Base-by-base conservation (phyloP, 768 basidiomycete species). In the Lactarius hatsudake region DNA sequence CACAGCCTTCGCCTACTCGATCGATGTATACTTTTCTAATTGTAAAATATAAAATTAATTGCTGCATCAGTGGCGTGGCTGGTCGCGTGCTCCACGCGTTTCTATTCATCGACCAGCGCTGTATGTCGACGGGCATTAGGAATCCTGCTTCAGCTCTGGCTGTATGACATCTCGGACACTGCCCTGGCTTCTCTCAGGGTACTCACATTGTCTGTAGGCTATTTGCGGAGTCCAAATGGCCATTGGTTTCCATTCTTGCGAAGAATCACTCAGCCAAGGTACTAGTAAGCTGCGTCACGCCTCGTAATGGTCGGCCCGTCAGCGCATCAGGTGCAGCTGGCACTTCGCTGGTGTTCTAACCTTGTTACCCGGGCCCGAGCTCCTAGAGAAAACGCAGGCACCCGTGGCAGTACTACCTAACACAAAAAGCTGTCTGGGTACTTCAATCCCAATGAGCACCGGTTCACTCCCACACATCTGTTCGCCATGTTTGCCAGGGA, bases 371-470 rank as follows among this genome's bases (percentile, higher is more conserved):
- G n/a, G n/a, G n/a, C n/a, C n/a, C n/a, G n/a, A n/a, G n/a, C n/a
- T n/a, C n/a, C n/a, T n/a, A n/a, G n/a, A n/a, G n/a, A n/a, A n/a
- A n/a, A n/a, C n/a, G n/a, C n/a, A n/a, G n/a, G n/a, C n/a, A n/a
- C n/a, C n/a, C n/a, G n/a, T n/a, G n/a, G n/a, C n/a, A n/a, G n/a
- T n/a, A n/a, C n/a, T n/a, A n/a, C n/a, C 3, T 45, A 5, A 30
- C 42, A 48, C 61, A 61, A 36, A 65, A 66, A 26, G 23, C 42
- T 20, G 18, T 5, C n/a, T 51, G 48, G 45, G 48, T 51, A 23
- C 54, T 61, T 26, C 54, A 26, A 13, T 57, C 17, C 54, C 60
- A 34, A 8, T 9, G 23, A 3, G 28, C 34, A 36, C 12, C 12
- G 9, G 23, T 34, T 34, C 34, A 4, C 57, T 48, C 66, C 32